Percentiles rank a stretch among this genome's conserved stretches.
phyloP scores from a whole-genome alignment of 2,329 filamentous ascomycete species.

The Raffaelea arxii region DNA sequence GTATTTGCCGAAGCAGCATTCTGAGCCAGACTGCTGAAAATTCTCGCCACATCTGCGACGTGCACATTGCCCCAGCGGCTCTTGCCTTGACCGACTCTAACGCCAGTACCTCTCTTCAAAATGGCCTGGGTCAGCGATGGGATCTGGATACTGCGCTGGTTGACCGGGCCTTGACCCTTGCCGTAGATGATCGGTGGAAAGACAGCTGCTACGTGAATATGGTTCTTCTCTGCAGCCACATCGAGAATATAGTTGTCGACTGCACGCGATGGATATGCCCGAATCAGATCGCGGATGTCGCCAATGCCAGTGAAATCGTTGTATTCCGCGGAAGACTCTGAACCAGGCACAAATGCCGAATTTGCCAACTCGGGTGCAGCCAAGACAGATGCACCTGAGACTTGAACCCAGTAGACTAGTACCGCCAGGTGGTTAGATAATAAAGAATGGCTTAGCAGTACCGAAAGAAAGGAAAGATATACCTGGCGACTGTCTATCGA shows the following conservation, averaged over 20 bases:
- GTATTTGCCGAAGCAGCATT: neutral
- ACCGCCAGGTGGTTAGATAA: neutral
- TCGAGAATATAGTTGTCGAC: constrained; percentile 4
- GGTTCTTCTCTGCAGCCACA: neutral
- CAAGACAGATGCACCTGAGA: neutral
- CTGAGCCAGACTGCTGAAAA: neutral
- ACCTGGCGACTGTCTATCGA: neutral
- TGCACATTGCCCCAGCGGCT: constrained; percentile 3
- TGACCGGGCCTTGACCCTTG: neutral
- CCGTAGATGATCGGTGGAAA: constrained; percentile 1
- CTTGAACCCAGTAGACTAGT: constrained; percentile 15
- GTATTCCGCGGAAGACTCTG: neutral
- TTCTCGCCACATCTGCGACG: neutral
- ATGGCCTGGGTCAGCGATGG: neutral
- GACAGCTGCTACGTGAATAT: neutral
- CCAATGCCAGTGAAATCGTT: neutral
- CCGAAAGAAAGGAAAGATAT: no score
- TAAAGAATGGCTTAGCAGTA: neutral
- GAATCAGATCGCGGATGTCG: neutral
- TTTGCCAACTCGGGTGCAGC: neutral
- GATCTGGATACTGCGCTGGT: constrained; percentile 2
- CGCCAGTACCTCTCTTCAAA: neutral
- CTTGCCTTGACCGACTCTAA: neutral
- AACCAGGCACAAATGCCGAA: neutral
- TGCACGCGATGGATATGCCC: neutral